Conservation (phyloP, 805 yeast genomes). For the Wickerhamiella musiphila region DNA sequence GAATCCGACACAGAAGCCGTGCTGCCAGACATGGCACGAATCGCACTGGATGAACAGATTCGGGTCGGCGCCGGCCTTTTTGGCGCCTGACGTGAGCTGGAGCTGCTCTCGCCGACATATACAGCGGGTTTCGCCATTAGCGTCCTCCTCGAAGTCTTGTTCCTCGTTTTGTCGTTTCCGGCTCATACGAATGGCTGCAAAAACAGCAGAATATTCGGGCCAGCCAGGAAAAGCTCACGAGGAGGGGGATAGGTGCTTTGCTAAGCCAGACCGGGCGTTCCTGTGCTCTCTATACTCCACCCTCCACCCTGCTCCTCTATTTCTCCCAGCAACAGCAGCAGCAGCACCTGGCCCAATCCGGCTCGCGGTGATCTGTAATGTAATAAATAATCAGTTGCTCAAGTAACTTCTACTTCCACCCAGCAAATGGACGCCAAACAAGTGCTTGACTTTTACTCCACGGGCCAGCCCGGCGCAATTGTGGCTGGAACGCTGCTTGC, state of each 20-base stretch:
- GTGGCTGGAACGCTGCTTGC: conserved; percentile 11
- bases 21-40: conserved; percentile 91
- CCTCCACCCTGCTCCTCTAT: too few relatives aligned
- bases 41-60: conserved; percentile 95
- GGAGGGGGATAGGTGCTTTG: too few relatives aligned
- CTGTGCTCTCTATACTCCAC: too few relatives aligned
- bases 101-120: conserved; percentile 36
- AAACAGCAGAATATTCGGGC: too few relatives aligned
- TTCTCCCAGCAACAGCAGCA: too few relatives aligned
- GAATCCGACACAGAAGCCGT: conserved; percentile 88
- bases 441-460: neutral
- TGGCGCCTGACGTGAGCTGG: conserved; percentile 18
- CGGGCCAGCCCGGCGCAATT: conserved; percentile 12
- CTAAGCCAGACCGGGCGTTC: too few relatives aligned
- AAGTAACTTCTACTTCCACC: too few relatives aligned
- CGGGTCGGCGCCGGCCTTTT: conserved; percentile 51
- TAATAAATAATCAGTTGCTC: too few relatives aligned
- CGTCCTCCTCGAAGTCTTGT: conserved; percentile 9
- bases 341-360: too few relatives aligned
- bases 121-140: conserved; percentile 35
- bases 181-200: too few relatives aligned
- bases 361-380: too few relatives aligned
- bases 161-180: conserved; percentile 7
- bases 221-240: too few relatives aligned
- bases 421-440: neutral